These are phyloP conservation scores for Huntiella decipiens DNA, from an alignment of 2,329 filamentous ascomycete genomes.

Conservation along the genomic window DNA sequence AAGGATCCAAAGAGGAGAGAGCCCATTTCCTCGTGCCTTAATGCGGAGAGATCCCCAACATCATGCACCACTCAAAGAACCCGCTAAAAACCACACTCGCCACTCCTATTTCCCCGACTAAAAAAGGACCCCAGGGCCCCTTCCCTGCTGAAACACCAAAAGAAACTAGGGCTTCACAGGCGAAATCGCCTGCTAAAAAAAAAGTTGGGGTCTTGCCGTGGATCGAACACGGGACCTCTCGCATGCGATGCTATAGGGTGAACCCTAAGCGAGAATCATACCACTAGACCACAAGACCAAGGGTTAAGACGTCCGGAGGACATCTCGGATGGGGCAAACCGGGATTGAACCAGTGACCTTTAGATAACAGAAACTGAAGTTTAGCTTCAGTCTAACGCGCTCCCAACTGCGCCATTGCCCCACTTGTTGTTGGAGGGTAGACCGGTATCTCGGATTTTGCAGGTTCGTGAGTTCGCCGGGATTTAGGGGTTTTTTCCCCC, in stretches of 20 bases:
- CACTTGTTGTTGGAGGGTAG: not conserved
- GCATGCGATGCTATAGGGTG: conserved; percentile 17
- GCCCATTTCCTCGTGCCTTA: too few species aligned
- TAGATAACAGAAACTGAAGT: conserved; percentile 10
- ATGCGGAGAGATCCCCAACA: too few species aligned
- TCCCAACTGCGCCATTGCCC: conserved; percentile 11
- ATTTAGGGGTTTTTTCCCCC: too few species aligned
- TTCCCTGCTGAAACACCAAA: too few species aligned
- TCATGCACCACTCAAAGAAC: too few species aligned
- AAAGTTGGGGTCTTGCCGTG: conserved; percentile 12
- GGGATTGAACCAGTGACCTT: conserved; percentile 10
- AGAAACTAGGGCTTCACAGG: too few species aligned
- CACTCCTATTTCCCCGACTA: too few species aligned
- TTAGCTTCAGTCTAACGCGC: conserved; percentile 10
- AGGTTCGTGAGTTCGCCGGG: too few species aligned
- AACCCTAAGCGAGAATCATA: conserved; percentile 54
- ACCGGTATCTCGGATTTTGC: too few species aligned
- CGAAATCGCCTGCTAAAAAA: not conserved
- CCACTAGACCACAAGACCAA: conserved; percentile 38
- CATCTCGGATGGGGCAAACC: conserved; percentile 4
- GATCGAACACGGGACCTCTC: conserved; percentile 15
- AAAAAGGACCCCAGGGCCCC: too few species aligned
- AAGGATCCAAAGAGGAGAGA: too few species aligned
- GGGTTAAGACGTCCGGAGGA: not conserved
- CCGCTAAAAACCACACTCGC: too few species aligned